A percentile compares a stretch with the other conserved stretches of the same genome.
Evolutionary conservation across 2,329 filamentous ascomycete species (phyloP).

Genomic region (Chrysosporium queenslandicum): DNA sequence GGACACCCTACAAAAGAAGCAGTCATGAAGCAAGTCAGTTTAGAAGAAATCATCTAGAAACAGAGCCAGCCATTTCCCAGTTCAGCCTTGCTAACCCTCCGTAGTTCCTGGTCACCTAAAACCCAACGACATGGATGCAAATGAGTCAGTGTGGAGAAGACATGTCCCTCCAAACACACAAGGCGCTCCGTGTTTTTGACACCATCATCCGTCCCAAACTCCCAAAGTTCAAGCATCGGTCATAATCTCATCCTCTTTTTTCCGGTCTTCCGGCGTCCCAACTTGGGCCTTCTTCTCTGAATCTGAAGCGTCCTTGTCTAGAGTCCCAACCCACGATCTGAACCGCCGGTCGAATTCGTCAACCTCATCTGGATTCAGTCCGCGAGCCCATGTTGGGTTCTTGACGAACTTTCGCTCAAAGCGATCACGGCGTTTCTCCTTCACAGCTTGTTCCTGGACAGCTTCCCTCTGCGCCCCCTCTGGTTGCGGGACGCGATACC

Average conservation of each 20-base stretch:
- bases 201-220: background rate
- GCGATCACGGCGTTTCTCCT: constrained; percentile 37
- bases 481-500: constrained; percentile 43
- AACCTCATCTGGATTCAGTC: constrained; percentile 42
- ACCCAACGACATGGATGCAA: background rate
- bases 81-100: background rate
- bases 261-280: background rate
- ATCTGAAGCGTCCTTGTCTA: background rate
- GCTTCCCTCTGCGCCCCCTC: constrained; percentile 26
- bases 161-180: background rate
- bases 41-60: too few relatives aligned
- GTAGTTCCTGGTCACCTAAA: background rate
- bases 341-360: constrained; percentile 40
- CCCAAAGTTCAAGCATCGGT: background rate
- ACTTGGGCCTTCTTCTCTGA: background rate
- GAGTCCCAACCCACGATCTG: constrained; percentile 39
- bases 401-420: constrained; percentile 46
- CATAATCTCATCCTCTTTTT: constrained; percentile 8
- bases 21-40: too few relatives aligned
- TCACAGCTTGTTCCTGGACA: constrained; percentile 29
- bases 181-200: background rate
- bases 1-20: too few relatives aligned
- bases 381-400: constrained; percentile 44
- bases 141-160: background rate
- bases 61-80: too few relatives aligned